Conservation (phyloP, 352 stramenopile species). For the Blastocystis sp. region DNA sequence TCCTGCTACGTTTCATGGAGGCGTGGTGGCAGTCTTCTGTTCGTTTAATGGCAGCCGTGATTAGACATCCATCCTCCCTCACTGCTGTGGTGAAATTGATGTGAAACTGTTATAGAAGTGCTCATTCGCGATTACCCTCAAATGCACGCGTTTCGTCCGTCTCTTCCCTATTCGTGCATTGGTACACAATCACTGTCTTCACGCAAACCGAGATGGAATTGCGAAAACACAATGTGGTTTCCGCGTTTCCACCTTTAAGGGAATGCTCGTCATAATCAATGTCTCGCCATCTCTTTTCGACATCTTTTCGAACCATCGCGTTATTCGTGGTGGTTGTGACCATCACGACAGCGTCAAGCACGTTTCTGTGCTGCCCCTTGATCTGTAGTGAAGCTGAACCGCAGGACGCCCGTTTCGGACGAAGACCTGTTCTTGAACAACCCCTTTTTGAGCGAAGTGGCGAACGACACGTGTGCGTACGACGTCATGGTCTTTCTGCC, state of each 20-base stretch:
- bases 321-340: background rate
- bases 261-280: background rate
- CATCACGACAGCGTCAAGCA: background rate
- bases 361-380: background rate
- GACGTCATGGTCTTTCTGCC: conserved; percentile 31
- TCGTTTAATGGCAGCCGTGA: no score
- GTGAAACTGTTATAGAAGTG: no score
- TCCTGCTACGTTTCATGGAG: no score
- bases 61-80: no score
- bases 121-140: no score
- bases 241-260: background rate
- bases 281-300: conserved; percentile 1
- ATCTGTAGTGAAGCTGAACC: conserved; percentile 16
- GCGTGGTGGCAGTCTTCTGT: no score
- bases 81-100: no score
- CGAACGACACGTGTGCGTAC: conserved; percentile 69
- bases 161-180: conserved; percentile 13
- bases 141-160: background rate
- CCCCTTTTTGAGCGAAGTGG: background rate
- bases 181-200: no score
- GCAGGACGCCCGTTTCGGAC: background rate
- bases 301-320: background rate
- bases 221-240: background rate
- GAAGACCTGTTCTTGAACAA: background rate
- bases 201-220: no score